A percentile compares a stretch with the other conserved stretches of the same genome.
Evolutionary conservation across 2,329 filamentous ascomycete species (phyloP).

Genomic region (Trichoderma gracile): DNA sequence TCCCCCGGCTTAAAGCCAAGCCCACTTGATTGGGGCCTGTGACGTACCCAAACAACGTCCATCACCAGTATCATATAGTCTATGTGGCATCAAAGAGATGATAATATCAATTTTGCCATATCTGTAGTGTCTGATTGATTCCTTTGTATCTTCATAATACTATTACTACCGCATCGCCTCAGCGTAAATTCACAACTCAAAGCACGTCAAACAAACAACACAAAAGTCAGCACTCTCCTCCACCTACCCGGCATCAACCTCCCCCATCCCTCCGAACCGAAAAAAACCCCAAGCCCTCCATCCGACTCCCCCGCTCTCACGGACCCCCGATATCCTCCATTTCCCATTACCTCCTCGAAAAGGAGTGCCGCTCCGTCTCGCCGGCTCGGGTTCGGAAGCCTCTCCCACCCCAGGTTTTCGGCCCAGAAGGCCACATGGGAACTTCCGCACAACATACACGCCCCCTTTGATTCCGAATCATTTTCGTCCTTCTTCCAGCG

Average conservation of each 20-base stretch:
- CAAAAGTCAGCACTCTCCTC: background rate
- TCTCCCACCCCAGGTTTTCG: background rate
- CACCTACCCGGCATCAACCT: background rate
- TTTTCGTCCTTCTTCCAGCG: slow-evolving; percentile 31
- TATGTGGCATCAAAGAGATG: too few species aligned
- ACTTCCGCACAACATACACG: background rate
- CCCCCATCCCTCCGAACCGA: slow-evolving; percentile 7
- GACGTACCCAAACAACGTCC: background rate
- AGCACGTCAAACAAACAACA: background rate
- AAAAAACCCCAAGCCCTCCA: background rate
- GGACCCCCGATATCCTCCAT: slow-evolving; percentile 9
- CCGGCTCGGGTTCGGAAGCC: slow-evolving; percentile 25
- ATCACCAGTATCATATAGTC: too few species aligned
- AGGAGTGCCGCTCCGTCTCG: slow-evolving; percentile 29
- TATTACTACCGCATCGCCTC: too few species aligned
- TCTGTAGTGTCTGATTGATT: too few species aligned
- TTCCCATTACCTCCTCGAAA: background rate
- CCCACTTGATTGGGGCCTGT: background rate
- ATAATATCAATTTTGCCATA: too few species aligned
- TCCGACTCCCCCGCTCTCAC: slow-evolving; percentile 15
- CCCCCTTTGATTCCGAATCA: slow-evolving; percentile 30
- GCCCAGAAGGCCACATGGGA: background rate
- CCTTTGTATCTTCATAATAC: too few species aligned
- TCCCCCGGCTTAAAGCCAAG: slow-evolving; percentile 16
- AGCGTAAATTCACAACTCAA: background rate